Conservation (phyloP, 2,329 filamentous ascomycete species). For the Sclerotinia glacialis region DNA sequence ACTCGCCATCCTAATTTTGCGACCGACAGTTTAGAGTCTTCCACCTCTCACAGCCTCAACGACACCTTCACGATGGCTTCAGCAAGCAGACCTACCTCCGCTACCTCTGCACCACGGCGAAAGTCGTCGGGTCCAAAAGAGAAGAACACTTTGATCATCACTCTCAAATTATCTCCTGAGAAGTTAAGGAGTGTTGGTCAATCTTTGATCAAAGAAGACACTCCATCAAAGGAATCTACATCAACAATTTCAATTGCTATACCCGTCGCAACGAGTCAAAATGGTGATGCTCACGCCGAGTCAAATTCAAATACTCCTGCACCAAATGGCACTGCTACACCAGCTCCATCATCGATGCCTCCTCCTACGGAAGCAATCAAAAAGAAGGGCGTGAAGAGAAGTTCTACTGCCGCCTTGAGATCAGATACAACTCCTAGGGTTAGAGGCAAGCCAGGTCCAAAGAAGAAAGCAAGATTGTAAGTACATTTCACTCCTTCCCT, state of each 20-base stretch:
- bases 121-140: conserved; percentile 30
- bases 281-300: conserved; percentile 56
- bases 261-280: conserved; percentile 43
- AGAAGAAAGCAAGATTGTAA: conserved; percentile 94
- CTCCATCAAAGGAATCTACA: conserved; percentile 44
- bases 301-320: conserved; percentile 60
- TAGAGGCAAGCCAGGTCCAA: conserved; percentile 86
- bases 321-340: conserved; percentile 49
- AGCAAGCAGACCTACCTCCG: conserved; percentile 28
- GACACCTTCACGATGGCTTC: conserved; percentile 32
- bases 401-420: conserved; percentile 59
- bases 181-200: conserved; percentile 48
- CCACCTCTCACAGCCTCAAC: conserved; percentile 10
- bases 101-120: conserved; percentile 28
- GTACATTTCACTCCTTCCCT: conserved; percentile 43
- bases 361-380: conserved; percentile 61
- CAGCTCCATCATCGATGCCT: conserved; percentile 55
- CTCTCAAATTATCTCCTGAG: conserved; percentile 51
- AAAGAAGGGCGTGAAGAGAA: conserved; percentile 68
- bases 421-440: conserved; percentile 65
- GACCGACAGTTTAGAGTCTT: conserved; percentile 14
- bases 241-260: conserved; percentile 40
- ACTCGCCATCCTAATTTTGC: conserved; percentile 12
- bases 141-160: conserved; percentile 46
- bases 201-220: conserved; percentile 44